Conservation (phyloP, 163 green algal genomes). For the Chlamydomonas reinhardtii region DNA sequence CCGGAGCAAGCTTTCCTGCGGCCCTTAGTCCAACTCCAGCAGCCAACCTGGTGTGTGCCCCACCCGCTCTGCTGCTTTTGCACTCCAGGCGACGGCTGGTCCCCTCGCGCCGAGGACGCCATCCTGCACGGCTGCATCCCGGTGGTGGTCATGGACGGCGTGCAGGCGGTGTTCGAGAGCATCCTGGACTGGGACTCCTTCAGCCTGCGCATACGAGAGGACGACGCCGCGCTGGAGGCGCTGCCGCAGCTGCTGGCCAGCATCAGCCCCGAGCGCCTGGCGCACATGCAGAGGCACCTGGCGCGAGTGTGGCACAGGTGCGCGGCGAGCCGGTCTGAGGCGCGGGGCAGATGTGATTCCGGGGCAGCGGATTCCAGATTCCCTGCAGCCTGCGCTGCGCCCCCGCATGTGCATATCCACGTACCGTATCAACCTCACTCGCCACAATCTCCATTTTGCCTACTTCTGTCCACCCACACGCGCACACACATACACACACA, state of each 20-base stretch:
- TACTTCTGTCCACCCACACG: neutral
- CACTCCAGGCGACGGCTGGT: conserved; percentile 10
- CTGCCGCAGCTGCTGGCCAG: neutral
- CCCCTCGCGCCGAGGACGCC: conserved; percentile 3
- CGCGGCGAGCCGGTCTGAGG: too few species aligned
- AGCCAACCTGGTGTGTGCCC: too few species aligned
- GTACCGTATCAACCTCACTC: too few species aligned
- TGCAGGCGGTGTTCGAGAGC: conserved; percentile 55
- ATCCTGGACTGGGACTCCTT: conserved; percentile 54
- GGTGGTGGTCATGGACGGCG: conserved; percentile 24
- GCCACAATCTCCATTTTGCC: too few species aligned
- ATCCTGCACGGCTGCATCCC: conserved; percentile 13
- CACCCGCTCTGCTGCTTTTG: neutral
- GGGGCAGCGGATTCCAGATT: too few species aligned
- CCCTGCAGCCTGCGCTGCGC: neutral
- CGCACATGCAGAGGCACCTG: neutral
- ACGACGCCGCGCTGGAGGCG: neutral
- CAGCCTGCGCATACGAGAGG: conserved; percentile 34
- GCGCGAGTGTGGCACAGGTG: neutral
- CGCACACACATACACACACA: too few species aligned
- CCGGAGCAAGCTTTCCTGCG: too few species aligned
- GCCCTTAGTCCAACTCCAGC: too few species aligned
- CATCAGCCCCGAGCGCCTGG: neutral
- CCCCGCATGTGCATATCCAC: neutral
- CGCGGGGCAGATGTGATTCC: too few species aligned